phyloP scores from a whole-genome alignment of 2,329 filamentous ascomycete species.

The Exophiala dermatitidis region DNA sequence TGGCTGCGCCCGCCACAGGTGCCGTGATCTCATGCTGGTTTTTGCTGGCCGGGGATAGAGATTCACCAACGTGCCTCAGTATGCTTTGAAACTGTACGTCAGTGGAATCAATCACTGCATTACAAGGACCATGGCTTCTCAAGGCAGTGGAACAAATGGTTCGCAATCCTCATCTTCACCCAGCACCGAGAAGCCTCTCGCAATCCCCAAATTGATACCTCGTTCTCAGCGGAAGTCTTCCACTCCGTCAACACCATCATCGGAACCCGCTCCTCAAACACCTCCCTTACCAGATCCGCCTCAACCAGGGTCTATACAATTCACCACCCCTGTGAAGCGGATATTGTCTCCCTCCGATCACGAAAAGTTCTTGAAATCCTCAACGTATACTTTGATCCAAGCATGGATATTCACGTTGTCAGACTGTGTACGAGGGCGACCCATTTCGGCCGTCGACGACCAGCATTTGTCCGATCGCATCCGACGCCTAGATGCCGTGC shows the following conservation, averaged over 20 bases:
- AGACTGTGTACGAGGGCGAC: slow-evolving; percentile 67
- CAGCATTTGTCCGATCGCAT: slow-evolving; percentile 56
- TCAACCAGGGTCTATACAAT: slow-evolving; percentile 53
- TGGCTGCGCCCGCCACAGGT: neutral
- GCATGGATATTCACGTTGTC: slow-evolving; percentile 82
- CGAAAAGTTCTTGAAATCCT: slow-evolving; percentile 68
- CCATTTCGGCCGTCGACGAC: slow-evolving; percentile 55
- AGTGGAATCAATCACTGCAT: neutral
- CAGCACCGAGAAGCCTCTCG: neutral
- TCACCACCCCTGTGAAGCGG: slow-evolving; percentile 62
- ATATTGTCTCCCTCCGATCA: slow-evolving; percentile 80
- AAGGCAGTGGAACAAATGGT: neutral
- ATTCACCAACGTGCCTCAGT: neutral
- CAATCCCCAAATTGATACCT: slow-evolving; percentile 24
- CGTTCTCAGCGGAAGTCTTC: slow-evolving; percentile 32
- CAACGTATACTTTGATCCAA: slow-evolving; percentile 66
- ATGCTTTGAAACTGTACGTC: neutral
- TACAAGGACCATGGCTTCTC: neutral
- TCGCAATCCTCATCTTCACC: neutral
- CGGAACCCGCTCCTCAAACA: slow-evolving; percentile 63
- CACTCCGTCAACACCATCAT: slow-evolving; percentile 23
- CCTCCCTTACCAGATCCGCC: slow-evolving; percentile 65
- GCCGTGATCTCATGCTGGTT: neutral
- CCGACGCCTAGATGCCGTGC: slow-evolving; percentile 58
- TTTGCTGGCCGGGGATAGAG: neutral